Evolutionary conservation across 2,329 filamentous ascomycete genomes (phyloP).

Genomic region (Karstenula rhodostoma): DNA sequence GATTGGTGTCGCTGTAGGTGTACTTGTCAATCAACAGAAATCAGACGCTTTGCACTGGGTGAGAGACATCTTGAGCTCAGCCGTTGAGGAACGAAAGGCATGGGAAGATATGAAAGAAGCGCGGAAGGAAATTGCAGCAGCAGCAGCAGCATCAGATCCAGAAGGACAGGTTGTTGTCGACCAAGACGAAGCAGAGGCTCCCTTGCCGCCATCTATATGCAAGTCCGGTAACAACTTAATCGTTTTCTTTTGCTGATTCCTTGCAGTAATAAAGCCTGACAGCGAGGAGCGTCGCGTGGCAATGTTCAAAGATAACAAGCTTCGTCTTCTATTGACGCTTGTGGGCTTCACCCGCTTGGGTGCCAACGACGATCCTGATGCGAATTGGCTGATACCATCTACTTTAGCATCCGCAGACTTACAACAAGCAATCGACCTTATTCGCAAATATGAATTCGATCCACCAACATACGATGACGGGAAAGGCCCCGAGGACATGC

Average conservation of each 20-base stretch:
- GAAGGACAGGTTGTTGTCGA: conserved; percentile 40
- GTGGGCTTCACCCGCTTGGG: conserved; percentile 73
- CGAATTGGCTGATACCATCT: conserved; percentile 79
- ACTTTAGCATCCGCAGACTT: conserved; percentile 70
- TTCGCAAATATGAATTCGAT: conserved; percentile 80
- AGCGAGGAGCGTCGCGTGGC: conserved; percentile 72
- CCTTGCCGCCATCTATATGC: conserved; percentile 56
- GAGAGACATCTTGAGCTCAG: conserved; percentile 72
- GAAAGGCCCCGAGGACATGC: conserved; percentile 75
- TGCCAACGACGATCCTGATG: conserved; percentile 75
- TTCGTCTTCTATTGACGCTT: conserved; percentile 83
- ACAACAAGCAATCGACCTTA: conserved; percentile 72
- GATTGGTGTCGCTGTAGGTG: conserved; percentile 80
- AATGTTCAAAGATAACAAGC: conserved; percentile 87
- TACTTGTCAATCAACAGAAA: conserved; percentile 81
- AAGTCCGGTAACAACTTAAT: conserved; percentile 24
- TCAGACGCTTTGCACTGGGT: conserved; percentile 82
- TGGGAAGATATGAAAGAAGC: conserved; percentile 79
- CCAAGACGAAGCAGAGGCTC: conserved; percentile 42
- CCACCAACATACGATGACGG: conserved; percentile 81
- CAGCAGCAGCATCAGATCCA: conserved; percentile 42
- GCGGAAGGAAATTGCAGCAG: conserved; percentile 52
- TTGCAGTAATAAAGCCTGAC: conserved; percentile 60
- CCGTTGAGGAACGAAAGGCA: conserved; percentile 74
- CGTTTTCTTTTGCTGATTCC: conserved; percentile 32